Percentiles rank a stretch among this genome's conserved stretches.
Conservation (phyloP, 139 green algal species). For the Closterium sp. region DNA sequence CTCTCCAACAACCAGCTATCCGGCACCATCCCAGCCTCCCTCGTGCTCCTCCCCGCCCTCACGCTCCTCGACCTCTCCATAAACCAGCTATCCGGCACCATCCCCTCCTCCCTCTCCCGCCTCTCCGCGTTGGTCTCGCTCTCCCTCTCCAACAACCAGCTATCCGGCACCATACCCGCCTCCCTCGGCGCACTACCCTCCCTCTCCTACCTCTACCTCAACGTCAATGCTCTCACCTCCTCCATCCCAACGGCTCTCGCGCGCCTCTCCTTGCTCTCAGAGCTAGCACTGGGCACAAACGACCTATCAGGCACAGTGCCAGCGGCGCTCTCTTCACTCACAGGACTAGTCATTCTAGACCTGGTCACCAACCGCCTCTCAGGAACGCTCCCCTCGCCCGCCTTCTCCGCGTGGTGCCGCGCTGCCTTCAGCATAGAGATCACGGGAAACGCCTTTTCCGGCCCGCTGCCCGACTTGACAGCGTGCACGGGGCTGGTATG, state of each 20-base stretch:
- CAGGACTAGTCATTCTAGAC: not conserved
- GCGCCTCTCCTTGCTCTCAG: not conserved
- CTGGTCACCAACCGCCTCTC: not conserved
- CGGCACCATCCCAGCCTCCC: not conserved
- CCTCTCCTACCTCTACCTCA: conserved; percentile 1
- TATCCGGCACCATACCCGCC: conserved; percentile 1
- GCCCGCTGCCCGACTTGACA: not conserved
- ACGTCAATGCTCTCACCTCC: not conserved
- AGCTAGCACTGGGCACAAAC: not conserved
- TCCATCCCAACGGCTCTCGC: not conserved
- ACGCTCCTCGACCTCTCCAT: conserved; percentile 3
- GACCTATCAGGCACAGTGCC: not conserved
- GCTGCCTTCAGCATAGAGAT: not conserved
- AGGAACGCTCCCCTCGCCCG: not conserved
- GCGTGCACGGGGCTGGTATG: not conserved
- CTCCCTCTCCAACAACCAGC: not conserved
- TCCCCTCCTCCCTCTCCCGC: not conserved
- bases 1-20: not conserved
- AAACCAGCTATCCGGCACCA: not conserved
- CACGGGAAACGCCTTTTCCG: not conserved
- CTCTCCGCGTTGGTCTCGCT: not conserved
- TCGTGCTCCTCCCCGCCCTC: not conserved
- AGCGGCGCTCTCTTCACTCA: not conserved
- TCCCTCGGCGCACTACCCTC: not conserved
- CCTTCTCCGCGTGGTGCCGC: not conserved